Conservation (phyloP, 108 stramenopile species). For the Cyclotella distinguenda region DNA sequence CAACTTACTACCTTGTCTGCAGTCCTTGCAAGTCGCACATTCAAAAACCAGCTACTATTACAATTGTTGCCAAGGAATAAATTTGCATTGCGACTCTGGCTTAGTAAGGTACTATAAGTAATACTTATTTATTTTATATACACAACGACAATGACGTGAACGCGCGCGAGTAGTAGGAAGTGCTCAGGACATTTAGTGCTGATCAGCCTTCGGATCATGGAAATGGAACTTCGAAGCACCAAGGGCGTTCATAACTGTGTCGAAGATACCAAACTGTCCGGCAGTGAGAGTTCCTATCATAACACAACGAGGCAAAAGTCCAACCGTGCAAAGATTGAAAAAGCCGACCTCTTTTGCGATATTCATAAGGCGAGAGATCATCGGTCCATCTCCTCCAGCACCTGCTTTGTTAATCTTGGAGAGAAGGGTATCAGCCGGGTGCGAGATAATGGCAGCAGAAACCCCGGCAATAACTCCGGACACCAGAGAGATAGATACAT, state of each 20-base stretch:
- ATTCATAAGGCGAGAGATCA: slow-evolving; percentile 85
- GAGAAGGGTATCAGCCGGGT: slow-evolving; percentile 98
- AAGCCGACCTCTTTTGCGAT: slow-evolving; percentile 95
- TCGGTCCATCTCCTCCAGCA: slow-evolving; percentile 93
- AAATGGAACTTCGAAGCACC: slow-evolving; percentile 99
- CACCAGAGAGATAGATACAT: slow-evolving; percentile 81
- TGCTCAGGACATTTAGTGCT: too few relatives aligned
- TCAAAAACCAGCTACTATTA: background rate
- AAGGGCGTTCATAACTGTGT: slow-evolving; percentile 94
- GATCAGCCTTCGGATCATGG: slow-evolving; percentile 78
- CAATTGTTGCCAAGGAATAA: background rate
- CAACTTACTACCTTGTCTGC: slow-evolving; percentile 85
- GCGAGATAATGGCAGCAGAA: slow-evolving; percentile 97
- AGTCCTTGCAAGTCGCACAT: slow-evolving; percentile 18
- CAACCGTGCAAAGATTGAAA: slow-evolving; percentile 94
- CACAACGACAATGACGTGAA: background rate
- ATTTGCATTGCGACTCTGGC: background rate
- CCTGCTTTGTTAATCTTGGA: slow-evolving; percentile 98
- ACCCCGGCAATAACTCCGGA: slow-evolving; percentile 98
- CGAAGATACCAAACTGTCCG: slow-evolving; percentile 99
- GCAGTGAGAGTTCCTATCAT: slow-evolving; percentile 99
- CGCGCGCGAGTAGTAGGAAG: too few relatives aligned
- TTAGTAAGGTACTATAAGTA: background rate
- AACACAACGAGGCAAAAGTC: slow-evolving; percentile 95
- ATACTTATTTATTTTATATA: slow-evolving; percentile 4